phyloP scores from a whole-genome alignment of 1,139 yeast species.

The Suhomyces atakaporum region DNA sequence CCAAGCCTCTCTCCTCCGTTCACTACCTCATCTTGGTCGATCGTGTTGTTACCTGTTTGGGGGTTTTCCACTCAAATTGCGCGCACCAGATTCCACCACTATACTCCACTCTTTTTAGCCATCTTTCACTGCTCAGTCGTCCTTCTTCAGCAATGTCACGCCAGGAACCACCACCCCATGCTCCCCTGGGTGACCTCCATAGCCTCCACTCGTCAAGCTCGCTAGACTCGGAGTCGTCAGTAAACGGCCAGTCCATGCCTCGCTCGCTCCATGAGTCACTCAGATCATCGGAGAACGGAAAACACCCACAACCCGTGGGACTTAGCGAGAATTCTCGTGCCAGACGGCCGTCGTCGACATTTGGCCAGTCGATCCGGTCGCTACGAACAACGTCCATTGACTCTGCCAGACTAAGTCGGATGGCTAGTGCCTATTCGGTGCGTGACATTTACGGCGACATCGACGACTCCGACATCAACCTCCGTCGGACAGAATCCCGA shows the following conservation, averaged over 20 bases:
- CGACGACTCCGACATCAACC: conserved; percentile 29
- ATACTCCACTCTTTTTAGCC: not conserved
- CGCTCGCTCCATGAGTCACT: not conserved
- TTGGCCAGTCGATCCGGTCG: conserved; percentile 1
- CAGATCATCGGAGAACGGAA: not conserved
- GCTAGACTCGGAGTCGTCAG: not conserved
- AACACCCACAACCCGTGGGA: not conserved
- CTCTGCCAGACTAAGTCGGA: conserved; percentile 6
- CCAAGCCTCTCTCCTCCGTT: too few species aligned
- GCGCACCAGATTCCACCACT: too few species aligned
- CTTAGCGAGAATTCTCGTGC: not conserved
- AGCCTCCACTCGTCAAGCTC: not conserved
- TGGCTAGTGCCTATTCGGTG: conserved; percentile 15
- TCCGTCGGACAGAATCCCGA: conserved; percentile 41
- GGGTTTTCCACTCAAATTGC: not conserved
- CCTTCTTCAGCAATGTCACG: too few species aligned
- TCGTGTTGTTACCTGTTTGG: too few species aligned
- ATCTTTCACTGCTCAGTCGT: too few species aligned
- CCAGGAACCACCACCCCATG: too few species aligned
- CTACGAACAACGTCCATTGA: conserved; percentile 3
- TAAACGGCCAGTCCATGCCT: not conserved
- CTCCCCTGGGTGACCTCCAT: not conserved
- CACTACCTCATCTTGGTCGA: too few species aligned
- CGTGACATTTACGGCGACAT: conserved; percentile 23
- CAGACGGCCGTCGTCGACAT: conserved; percentile 2